These are phyloP conservation scores for Isabelozyma heimii DNA, from an alignment of 805 yeast species.

Conservation along the genomic window DNA sequence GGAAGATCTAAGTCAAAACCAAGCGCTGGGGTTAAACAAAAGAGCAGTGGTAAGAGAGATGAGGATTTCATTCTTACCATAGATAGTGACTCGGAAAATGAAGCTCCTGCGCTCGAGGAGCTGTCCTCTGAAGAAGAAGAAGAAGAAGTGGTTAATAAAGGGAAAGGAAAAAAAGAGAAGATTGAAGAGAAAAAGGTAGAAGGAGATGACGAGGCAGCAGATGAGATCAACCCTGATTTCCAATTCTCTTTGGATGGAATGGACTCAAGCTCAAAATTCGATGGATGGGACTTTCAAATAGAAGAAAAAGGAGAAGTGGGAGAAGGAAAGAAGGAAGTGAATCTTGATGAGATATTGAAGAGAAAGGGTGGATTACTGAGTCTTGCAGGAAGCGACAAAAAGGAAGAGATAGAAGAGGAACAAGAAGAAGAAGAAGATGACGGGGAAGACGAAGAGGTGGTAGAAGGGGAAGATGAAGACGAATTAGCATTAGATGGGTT, in stretches of 20 bases:
- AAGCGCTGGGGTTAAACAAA: neutral
- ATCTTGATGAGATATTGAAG: constrained; percentile 82
- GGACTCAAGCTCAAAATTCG: constrained; percentile 46
- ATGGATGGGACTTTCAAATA: constrained; percentile 79
- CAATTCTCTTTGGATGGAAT: constrained; percentile 64
- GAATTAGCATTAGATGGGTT: constrained; percentile 45
- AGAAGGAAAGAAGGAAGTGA: constrained; percentile 55
- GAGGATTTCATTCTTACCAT: constrained; percentile 71
- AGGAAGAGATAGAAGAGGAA: constrained; percentile 19
- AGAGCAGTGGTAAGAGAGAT: constrained; percentile 1
- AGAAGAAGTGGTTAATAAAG: constrained; percentile 17
- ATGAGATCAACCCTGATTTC: constrained; percentile 71
- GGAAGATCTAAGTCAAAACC: neutral
- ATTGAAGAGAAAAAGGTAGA: constrained; percentile 12
- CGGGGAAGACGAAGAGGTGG: constrained; percentile 21
- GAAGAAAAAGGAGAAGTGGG: constrained; percentile 31
- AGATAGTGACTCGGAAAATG: constrained; percentile 71
- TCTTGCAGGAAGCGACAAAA: constrained; percentile 44
- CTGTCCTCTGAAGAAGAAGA: constrained; percentile 17
- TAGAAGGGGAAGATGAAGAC: constrained; percentile 33
- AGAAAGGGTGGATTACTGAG: constrained; percentile 72
- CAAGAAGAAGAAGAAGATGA: constrained; percentile 23
- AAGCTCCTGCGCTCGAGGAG: constrained; percentile 18
- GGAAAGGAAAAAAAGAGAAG: constrained; percentile 2
- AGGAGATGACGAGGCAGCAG: constrained; percentile 33